A percentile compares a stretch with the other conserved stretches of the same genome.
Evolutionary conservation across 2,329 filamentous ascomycete species (phyloP).

Genomic region (Aspergillus latus): DNA sequence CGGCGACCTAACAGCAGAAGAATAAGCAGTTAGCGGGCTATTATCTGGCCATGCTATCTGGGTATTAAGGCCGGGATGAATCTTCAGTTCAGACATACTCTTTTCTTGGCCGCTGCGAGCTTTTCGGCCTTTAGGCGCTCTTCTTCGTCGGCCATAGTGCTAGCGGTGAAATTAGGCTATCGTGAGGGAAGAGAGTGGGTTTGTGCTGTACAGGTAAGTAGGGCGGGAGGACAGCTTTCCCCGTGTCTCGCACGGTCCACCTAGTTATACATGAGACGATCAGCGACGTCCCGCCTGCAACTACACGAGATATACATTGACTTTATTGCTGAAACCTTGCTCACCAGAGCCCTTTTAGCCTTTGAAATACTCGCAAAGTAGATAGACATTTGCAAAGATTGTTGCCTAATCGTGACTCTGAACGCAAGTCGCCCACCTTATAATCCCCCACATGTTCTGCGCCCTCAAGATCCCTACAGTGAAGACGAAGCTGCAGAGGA

Average conservation of each 20-base stretch:
- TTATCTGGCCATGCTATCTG: not conserved
- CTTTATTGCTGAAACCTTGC: no score
- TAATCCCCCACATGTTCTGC: no score
- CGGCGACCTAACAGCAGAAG: conserved; percentile 63
- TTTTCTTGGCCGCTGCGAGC: conserved; percentile 89
- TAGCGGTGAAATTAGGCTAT: not conserved
- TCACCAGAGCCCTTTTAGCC: no score
- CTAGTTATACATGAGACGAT: not conserved
- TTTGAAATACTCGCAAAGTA: no score
- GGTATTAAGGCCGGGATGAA: not conserved
- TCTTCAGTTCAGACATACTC: conserved; percentile 48
- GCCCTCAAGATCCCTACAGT: no score
- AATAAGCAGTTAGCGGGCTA: not conserved
- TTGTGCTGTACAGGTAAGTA: not conserved
- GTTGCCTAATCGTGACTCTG: no score
- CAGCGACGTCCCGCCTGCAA: conserved; percentile 6
- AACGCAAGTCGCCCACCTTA: no score
- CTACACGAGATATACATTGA: not conserved
- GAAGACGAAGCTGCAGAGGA: no score
- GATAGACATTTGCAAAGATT: no score
- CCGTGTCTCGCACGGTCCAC: conserved; percentile 22
- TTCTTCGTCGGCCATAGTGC: conserved; percentile 75
- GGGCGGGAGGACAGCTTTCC: conserved; percentile 22
- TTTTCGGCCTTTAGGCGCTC: conserved; percentile 91
- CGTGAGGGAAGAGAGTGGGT: not conserved